Percentiles rank a stretch among this genome's conserved stretches.
phyloP scores from a whole-genome alignment of 1,284 basidiomycete genomes.

The Fomitopsis palustris region DNA sequence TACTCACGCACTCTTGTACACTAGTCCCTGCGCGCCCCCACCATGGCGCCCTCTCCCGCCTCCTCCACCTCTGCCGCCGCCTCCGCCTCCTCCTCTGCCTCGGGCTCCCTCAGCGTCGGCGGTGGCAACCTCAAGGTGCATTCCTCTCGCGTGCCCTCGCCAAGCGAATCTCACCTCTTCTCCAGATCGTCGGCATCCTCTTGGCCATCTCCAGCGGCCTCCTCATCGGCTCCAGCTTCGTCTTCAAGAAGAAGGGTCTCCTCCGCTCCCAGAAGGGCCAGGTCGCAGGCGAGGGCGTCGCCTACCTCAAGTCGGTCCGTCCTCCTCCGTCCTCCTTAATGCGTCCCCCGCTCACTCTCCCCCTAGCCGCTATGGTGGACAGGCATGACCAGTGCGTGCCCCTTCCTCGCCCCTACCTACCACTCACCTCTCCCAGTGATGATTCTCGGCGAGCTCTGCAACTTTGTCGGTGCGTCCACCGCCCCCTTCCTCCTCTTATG shows the following conservation, averaged over 20 bases:
- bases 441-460: constrained; percentile 79
- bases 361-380: constrained; percentile 79
- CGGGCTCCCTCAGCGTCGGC: constrained; percentile 34
- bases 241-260: constrained; percentile 95
- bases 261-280: constrained; percentile 65
- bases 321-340: background rate
- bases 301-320: constrained; percentile 87
- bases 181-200: constrained; percentile 69
- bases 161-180: constrained; percentile 16
- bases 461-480: constrained; percentile 68
- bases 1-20: background rate
- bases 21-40: constrained; percentile 16
- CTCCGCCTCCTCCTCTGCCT: constrained; percentile 29
- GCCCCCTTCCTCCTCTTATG: constrained; percentile 16
- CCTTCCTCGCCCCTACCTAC: constrained; percentile 1
- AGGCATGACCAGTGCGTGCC: constrained; percentile 69
- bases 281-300: constrained; percentile 88
- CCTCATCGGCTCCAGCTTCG: constrained; percentile 91
- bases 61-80: constrained; percentile 33
- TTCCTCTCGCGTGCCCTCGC: background rate
- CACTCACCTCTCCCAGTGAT: constrained; percentile 50
- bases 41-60: constrained; percentile 30
- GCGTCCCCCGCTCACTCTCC: background rate
- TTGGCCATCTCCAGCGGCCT: constrained; percentile 83
- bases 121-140: constrained; percentile 38